Evolutionary conservation across 2,329 filamentous ascomycete genomes (phyloP), one percentile per base, ranked within the genome.

Genomic region (Colletotrichum camelliae): DNA sequence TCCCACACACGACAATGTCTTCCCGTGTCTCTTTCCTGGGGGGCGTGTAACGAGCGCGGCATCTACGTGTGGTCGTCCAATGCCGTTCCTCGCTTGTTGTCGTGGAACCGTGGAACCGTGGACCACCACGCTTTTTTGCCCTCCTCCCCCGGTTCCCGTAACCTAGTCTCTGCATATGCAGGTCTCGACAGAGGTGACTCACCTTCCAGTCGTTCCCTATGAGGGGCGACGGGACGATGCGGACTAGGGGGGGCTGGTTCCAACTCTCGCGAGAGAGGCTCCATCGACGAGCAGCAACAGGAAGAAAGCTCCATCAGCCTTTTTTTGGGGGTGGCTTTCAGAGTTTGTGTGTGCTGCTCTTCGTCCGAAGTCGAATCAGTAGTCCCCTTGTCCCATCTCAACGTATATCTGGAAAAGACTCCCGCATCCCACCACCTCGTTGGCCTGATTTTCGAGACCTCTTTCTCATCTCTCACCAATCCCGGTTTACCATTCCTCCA

Each of bases 141-240:
- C 18, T 37, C 24, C 64, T 37, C 64, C 68, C 43, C 58, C 68
- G 21, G 35, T 62, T 55, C 65, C 70, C 39, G 31, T 70, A 62
- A 66, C 60, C 68, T 72, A 75, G 72, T 62, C 62, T 60, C 43
- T 60, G 67, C 72, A 75, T 75, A 77, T 77, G 67, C 75, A 75
- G 72, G 75, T 71, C 71, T 77, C 72, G 67, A 75, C 72, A 77
- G 74, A 73, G 72, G 77, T 80, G 79, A 80, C 76, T 80, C 79
- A 80, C 78, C 74, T 75, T 74, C 79, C 78, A 80, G 74, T 80
- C 77, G 77, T 76, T 79, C 57, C 57, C 73, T 73, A 33, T n/a
- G 73, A 73, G 70, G 64, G 65, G 64, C 73, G 64, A 65, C 73
- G 70, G 73, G 64, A 75, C 73, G 73, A 75, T 75, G 73, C 73